Percentiles rank a stretch among this genome's conserved stretches.
phyloP scores from a whole-genome alignment of 129 eudicot genomes.

The Flaveria robusta region DNA sequence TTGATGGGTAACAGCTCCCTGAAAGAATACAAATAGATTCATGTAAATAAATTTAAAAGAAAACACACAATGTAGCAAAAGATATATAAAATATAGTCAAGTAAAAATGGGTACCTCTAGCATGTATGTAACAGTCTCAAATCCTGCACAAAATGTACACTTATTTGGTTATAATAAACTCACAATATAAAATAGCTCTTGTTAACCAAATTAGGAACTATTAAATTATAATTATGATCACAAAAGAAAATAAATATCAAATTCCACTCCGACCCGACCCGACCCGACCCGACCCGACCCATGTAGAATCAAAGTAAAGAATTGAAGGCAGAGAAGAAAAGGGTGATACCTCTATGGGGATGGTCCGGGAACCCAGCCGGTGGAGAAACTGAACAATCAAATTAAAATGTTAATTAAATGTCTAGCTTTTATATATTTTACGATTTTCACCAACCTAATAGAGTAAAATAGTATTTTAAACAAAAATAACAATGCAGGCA shows the following conservation, averaged over 20 bases:
- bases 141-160: conserved; percentile 47
- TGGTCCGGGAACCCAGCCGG: conserved; percentile 99
- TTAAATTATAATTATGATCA: not conserved
- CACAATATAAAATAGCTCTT: not conserved
- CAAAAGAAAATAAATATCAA: not conserved
- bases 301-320: not conserved
- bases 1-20: conserved; percentile 92
- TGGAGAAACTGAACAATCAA: conserved; percentile 55
- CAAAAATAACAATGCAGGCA: not conserved
- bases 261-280: not conserved
- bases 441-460: not conserved
- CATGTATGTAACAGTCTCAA: conserved; percentile 96
- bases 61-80: not conserved
- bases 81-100: not conserved
- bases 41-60: conserved; percentile 1
- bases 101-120: conserved; percentile 51
- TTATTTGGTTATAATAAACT: conserved; percentile 8
- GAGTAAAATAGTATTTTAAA: not conserved
- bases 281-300: not conserved
- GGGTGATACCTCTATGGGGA: conserved; percentile 78
- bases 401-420: not conserved
- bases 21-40: conserved; percentile 3
- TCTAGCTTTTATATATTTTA: not conserved
- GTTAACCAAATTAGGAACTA: not conserved
- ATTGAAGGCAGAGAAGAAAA: not conserved